Base-by-base conservation (phyloP, 345 rosid genomes). In the Hibiscus mutabilis region DNA sequence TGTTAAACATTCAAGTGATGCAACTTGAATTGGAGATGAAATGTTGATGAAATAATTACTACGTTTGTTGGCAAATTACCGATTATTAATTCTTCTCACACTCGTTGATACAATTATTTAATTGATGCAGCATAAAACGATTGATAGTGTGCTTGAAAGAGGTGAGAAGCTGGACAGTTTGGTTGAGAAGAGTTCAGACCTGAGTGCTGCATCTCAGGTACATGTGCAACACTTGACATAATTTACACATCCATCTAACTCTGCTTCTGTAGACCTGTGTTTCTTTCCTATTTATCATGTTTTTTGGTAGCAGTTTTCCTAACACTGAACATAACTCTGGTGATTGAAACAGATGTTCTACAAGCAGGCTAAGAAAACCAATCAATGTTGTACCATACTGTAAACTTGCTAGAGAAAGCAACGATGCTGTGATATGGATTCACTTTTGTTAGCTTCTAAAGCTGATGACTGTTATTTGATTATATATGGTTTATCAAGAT, bases 151-250 rank as follows among this genome's bases (percentile, higher is more conserved):
- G 64, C 91, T 95, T 67, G 97, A 89, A 29, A 90, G 97, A 49
- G 99, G 99, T 56, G 98, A 87, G 90, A 92, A 81, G 84, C 87
- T 92, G 70, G 99, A 92, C 86, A 89, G 94, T 79, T 83, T 95
- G 77, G 98, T 95, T 44, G 98, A 92, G 79, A 95, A 95, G 89
- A 92, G 98, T 82, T 95, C 98, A 52, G 96, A 95, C 84, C 81
- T 95, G 73, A 95, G 98, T 82, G 84, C 85, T 75, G 96, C 98
- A 73, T 92, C 99, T 4, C 96, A 95, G 99, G 99, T 95, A 83
- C 52, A 40, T 46, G 5, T 7, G 33, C 56, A 57, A 25, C 4
- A 58, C 53, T 7, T 67, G 6, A 6, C 11, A 47, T 14, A 29
- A 4, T 11, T 10, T 64, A 21, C 58, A n/a, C 60, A 15, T 55